Evolutionary conservation across 495 filamentous ascomycete species (phyloP).

Genomic region (Aspergillus avenaceus): DNA sequence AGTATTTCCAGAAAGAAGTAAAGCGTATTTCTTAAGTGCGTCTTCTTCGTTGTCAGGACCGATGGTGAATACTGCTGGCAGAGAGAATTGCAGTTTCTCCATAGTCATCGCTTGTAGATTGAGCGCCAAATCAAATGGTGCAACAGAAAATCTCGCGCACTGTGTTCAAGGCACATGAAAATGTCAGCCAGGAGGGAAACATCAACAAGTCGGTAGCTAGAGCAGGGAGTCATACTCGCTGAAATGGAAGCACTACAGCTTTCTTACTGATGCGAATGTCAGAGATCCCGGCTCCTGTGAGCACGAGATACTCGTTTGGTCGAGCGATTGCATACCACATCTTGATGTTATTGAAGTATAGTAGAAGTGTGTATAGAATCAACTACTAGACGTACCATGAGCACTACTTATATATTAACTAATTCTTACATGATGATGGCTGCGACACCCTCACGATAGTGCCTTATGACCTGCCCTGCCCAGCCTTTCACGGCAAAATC

Average conservation of each 20-base stretch:
- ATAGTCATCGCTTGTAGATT: constrained; percentile 78
- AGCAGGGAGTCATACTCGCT: constrained; percentile 51
- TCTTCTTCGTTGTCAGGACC: constrained; percentile 65
- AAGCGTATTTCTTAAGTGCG: constrained; percentile 71
- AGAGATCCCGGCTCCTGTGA: constrained; percentile 71
- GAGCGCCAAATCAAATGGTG: constrained; percentile 74
- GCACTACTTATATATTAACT: background rate
- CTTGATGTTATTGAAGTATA: too few species aligned
- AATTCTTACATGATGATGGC: background rate
- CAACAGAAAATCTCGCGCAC: constrained; percentile 52
- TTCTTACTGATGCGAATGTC: constrained; percentile 71
- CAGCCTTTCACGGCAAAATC: background rate
- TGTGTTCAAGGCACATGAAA: constrained; percentile 9
- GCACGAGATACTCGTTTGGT: constrained; percentile 64
- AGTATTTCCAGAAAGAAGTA: constrained; percentile 60
- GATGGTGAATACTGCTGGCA: constrained; percentile 82
- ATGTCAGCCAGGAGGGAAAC: constrained; percentile 1
- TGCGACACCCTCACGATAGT: background rate
- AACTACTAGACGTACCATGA: background rate
- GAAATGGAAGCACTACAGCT: constrained; percentile 63
- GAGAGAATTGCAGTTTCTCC: constrained; percentile 73
- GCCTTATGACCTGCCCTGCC: background rate
- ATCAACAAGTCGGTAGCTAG: constrained; percentile 1
- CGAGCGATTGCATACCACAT: constrained; percentile 33
- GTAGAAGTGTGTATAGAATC: too few species aligned